phyloP scores from a whole-genome alignment of 257 asterid species.

The Solanum ahanhuiri region DNA sequence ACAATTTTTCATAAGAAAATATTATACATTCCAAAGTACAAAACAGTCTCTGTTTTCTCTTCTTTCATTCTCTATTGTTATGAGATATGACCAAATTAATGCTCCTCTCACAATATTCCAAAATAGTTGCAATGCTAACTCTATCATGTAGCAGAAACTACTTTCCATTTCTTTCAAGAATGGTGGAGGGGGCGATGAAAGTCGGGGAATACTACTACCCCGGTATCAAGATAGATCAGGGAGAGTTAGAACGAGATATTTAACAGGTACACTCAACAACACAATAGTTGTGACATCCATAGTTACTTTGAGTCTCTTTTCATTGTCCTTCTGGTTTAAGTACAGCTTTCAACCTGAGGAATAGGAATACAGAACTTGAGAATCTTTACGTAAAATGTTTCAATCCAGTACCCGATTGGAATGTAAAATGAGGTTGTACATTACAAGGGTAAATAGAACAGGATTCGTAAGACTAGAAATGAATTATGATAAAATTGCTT shows the following conservation, averaged over 20 bases:
- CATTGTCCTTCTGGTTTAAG: neutral
- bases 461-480: neutral
- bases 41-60: neutral
- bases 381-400: neutral
- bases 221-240: neutral
- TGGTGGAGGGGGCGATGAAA: neutral
- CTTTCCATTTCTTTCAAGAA: neutral
- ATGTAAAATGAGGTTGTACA: neutral
- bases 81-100: neutral
- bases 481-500: neutral
- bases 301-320: neutral
- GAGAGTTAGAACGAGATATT: neutral
- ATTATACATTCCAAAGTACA: neutral
- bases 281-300: neutral
- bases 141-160: neutral
- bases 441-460: neutral
- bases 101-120: neutral
- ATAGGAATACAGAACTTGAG: neutral
- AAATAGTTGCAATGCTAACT: neutral
- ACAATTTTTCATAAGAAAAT: neutral
- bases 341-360: neutral
- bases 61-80: neutral
- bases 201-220: neutral
- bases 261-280: neutral
- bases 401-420: neutral